Evolutionary conservation across 1,284 basidiomycete genomes (phyloP), one percentile per base, ranked within the genome.

Genomic region (Spongispora temasekensis): DNA sequence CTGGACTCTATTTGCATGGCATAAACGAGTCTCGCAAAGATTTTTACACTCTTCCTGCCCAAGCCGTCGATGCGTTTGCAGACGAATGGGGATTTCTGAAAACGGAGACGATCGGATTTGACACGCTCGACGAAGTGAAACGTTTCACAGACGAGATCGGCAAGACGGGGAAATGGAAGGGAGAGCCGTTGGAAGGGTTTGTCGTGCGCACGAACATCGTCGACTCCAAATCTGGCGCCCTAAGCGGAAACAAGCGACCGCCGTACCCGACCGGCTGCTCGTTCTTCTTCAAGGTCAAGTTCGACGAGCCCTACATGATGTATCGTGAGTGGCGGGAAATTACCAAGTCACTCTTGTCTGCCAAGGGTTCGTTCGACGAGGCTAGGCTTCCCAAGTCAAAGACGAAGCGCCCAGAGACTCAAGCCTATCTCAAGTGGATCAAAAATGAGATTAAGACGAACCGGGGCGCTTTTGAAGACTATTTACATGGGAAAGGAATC

Each of bases 201-300:
- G 66, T 81, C 91, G 2, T 88, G 98, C 89, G 95, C 61, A 90
- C 91, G 2, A 83, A 81, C 55, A 87, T 94, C 63, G 73, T 78
- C 25, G 69, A 75, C 23, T 76, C 81, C 6, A 79, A 64, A 21
- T 53, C 55, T 4, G 63, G 77, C 8, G 68, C 69, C 8, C 70
- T 69, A n/a, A 67, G 69, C 44, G 67, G 63, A 25, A 73, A 71
- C 58, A 67, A 66, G 42, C 77, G 78, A 35, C 83, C 86, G 10
- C 94, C 94, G 0, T 96, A 96, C 71, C 75, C 80, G 0, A 77
- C 88, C 0, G 91, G 91, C 17, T 88, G 93, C 7, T 89, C 93
- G 0, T 97, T 98, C 82, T 98, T 99, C 83, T 99, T 98, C 88
- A 99, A 99, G 75, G 86, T 99, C 78, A 99, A 99, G 75, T 99